These are phyloP conservation scores for Fusarium nodosum DNA, from an alignment of 2,329 filamentous ascomycete species.

Conservation along the genomic window DNA sequence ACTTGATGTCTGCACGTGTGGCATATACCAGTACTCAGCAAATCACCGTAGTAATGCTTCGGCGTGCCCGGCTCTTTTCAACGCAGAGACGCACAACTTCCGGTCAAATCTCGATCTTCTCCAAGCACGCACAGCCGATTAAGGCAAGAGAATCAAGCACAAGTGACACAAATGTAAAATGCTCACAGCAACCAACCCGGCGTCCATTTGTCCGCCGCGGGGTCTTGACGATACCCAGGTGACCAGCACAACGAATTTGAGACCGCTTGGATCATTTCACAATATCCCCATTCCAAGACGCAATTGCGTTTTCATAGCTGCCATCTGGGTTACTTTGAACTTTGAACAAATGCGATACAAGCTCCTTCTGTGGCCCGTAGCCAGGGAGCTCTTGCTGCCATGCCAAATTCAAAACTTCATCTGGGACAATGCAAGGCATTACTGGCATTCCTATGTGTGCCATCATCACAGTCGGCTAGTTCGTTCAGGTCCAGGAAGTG, in stretches of 20 bases:
- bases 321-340: constrained; percentile 6
- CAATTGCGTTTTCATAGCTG: constrained; percentile 15
- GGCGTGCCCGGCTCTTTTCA: constrained; percentile 25
- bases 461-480: constrained; percentile 55
- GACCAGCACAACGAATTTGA: constrained; percentile 1
- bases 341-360: constrained; percentile 20
- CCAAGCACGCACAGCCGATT: constrained; percentile 15
- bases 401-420: background rate
- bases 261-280: constrained; percentile 19
- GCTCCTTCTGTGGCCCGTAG: background rate
- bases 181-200: constrained; percentile 1
- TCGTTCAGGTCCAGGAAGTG: constrained; percentile 56
- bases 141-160: constrained; percentile 29
- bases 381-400: background rate
- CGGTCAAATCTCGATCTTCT: constrained; percentile 36
- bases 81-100: constrained; percentile 6
- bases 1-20: constrained; percentile 36
- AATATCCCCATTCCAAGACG: constrained; percentile 22
- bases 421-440: background rate
- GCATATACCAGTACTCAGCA: constrained; percentile 12
- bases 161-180: constrained; percentile 31
- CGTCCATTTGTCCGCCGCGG: constrained; percentile 13
- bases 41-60: constrained; percentile 15
- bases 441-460: constrained; percentile 1
- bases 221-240: constrained; percentile 8